A percentile compares a stretch with the other conserved stretches of the same genome.
Conservation (phyloP, 2,329 filamentous ascomycete species). For the Tolypocladium sp. region DNA sequence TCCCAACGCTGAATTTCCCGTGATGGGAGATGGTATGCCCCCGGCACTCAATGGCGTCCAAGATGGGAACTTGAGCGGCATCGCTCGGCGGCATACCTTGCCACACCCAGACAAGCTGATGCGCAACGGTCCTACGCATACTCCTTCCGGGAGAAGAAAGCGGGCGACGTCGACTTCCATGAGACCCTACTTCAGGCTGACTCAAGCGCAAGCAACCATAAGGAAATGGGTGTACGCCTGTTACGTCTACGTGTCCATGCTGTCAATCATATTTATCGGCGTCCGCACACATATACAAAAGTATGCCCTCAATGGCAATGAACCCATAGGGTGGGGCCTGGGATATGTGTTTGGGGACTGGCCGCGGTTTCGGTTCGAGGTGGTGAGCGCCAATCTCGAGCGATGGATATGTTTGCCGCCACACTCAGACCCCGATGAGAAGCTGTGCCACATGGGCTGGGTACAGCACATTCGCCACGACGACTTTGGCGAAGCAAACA, state of each 20-base stretch:
- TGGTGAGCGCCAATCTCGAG: conserved; percentile 59
- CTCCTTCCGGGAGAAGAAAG: conserved; percentile 57
- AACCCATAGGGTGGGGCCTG: conserved; percentile 88
- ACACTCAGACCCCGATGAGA: conserved; percentile 18
- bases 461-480: conserved; percentile 55
- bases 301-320: conserved; percentile 59
- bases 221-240: conserved; percentile 78
- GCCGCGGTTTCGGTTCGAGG: conserved; percentile 59
- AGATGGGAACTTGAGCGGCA: conserved; percentile 7
- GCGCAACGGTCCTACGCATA: conserved; percentile 38
- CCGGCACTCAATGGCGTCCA: conserved; percentile 10
- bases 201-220: conserved; percentile 62
- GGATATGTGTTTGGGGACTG: conserved; percentile 82
- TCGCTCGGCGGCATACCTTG: conserved; percentile 41
- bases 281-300: conserved; percentile 61
- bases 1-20: conserved; percentile 3
- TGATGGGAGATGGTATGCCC: conserved; percentile 7
- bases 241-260: conserved; percentile 64
- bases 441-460: conserved; percentile 45
- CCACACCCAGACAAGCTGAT: conserved; percentile 28
- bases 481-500: conserved; percentile 66
- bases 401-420: conserved; percentile 67
- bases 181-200: conserved; percentile 71
- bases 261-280: conserved; percentile 57
- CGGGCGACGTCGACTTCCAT: conserved; percentile 54